Evolutionary conservation across 352 stramenopile genomes (phyloP), one percentile per base, ranked within the genome.

Genomic region (Globisporangium mamillatum): DNA sequence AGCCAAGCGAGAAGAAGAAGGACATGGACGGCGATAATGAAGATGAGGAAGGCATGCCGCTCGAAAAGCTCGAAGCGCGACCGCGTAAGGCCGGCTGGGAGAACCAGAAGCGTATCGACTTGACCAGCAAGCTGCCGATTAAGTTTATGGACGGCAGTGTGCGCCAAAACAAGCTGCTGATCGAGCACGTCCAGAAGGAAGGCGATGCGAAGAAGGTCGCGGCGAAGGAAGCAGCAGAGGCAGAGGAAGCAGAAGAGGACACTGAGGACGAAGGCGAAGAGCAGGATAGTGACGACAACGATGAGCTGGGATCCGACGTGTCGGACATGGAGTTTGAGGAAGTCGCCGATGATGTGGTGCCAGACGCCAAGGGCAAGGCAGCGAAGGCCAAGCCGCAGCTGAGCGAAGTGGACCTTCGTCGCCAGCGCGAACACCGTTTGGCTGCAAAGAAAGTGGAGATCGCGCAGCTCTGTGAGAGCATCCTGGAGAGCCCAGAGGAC

Each of bases 121-220:
- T 91, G 14, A 81, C 80, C 10, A 82, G 84, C 50, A 95, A 95
- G 67, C 69, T 95, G 68, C 85, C 87, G 3, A 86, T 95, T 60
- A 95, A 95, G 72, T 92, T 91, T 55, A 93, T 95, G 84, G 87
- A 95, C 64, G 87, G 87, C 50, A 93, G 80, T 24, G 81, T 95
- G 74, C 86, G 85, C 38, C 62, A 74, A 63, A 93, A 95, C 73
- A 87, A 92, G 60, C 65, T 91, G 48, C 68, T 95, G 60, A 60
- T 74, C 1, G 87, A 91, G 71, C 68, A 66, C 44, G 63, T 24
- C 1, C 68, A 81, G 67, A 68, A 65, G 27, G 63, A 79, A 56
- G 65, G 55, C 5, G 62, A 74, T 10, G 67, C 69, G 4, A 54
- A 66, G 27, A 48, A 76, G 1, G 56, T 76, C 1, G 65, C 71